Evolutionary conservation across 208 protist species (phyloP), one percentile per base, ranked within the genome.

Genomic region (Porcisia deanei): DNA sequence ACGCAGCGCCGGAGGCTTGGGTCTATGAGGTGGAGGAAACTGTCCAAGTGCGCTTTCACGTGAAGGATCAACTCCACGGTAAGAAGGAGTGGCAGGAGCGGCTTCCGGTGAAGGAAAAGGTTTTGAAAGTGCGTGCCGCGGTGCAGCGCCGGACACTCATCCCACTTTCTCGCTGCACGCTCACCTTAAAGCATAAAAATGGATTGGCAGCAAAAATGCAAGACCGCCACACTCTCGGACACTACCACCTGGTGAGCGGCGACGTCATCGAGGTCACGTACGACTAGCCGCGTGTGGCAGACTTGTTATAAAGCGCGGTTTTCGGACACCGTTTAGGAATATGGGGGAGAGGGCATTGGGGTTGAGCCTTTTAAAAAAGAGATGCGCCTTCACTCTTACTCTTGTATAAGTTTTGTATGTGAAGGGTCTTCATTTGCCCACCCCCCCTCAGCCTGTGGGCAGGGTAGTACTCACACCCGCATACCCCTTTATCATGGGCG

Each of bases 121-220:
- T 97, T 12, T 73, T 97, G 41, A 85, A 83, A 64, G 71, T 97
- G 49, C 90, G 93, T 12, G 88, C 91, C 6, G 79, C 84, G 14
- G 93, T 95, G 49, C 93, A 97, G 75, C 85, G 85, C 20, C 80
- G 80, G 47, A 97, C 93, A 49, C 81, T 94, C 61, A 97, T 97
- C 67, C 93, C 93, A 1, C 84, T 97, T 47, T 92, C 91, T 1
- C 90, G 93, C 4, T 94, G 90, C 81, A 82, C 84, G 18, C 77
- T 97, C 60, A 75, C 71, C 4, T 73, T 85, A 20, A 73, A 61
- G 57, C 65, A 60, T 30, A 76, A 49, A 10, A 79, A 80, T 41
- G 69, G 75, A 7, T 22, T 61, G 45, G 57, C 73, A 1, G 34
- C 72, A 18, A 77, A 75, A 57, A 71, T 97, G 77, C 75, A 90